Evolutionary conservation across 352 stramenopile species (phyloP).

Genomic region (Phytophthora sp.): DNA sequence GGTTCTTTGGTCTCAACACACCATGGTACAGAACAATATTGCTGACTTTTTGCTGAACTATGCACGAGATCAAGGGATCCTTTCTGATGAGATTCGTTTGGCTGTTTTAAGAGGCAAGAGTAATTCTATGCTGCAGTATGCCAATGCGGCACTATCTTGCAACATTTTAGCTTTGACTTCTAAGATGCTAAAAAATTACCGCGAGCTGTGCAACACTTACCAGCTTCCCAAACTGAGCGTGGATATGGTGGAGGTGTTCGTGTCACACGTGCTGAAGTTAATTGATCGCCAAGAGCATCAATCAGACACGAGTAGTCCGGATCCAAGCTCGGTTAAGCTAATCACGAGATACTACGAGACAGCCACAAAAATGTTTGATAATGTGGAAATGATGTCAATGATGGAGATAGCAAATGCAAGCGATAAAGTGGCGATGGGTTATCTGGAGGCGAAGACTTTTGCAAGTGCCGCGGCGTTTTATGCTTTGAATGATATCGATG

Average conservation of each 20-base stretch:
- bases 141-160: conserved; percentile 62
- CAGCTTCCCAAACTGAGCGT: conserved; percentile 77
- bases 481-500: conserved; percentile 46
- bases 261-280: conserved; percentile 81
- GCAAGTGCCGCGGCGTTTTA: conserved; percentile 71
- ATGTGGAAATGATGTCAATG: conserved; percentile 74
- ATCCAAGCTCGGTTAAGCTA: conserved; percentile 44
- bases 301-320: conserved; percentile 11
- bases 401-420: conserved; percentile 51
- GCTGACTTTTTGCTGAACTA: conserved; percentile 39
- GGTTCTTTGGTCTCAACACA: conserved; percentile 64
- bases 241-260: conserved; percentile 83
- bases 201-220: conserved; percentile 69
- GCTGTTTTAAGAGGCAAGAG: conserved; percentile 41
- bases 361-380: conserved; percentile 84
- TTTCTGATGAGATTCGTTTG: conserved; percentile 41
- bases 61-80: conserved; percentile 32
- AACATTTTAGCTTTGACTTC: conserved; percentile 77
- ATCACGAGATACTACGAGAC: conserved; percentile 78
- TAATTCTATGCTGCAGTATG: conserved; percentile 72
- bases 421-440: conserved; percentile 61
- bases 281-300: conserved; percentile 66
- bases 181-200: conserved; percentile 81
- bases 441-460: conserved; percentile 76
- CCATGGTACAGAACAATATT: conserved; percentile 60